Percentiles rank a stretch among this genome's conserved stretches.
Conservation (phyloP, 805 yeast genomes). For the Pichia membranifaciens region DNA sequence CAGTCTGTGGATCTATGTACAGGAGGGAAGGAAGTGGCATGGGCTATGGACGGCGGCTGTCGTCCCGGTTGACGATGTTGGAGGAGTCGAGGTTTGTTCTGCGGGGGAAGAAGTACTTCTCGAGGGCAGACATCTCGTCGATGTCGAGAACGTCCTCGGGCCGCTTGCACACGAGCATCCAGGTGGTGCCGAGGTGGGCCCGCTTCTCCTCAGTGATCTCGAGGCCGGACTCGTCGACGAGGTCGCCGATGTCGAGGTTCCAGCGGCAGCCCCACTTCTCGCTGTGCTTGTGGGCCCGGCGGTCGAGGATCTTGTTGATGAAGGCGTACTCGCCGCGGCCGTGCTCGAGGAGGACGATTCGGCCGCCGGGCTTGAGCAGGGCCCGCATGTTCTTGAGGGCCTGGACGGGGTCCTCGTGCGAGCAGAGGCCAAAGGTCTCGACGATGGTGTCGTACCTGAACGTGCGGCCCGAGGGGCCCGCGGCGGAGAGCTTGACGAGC, state of each 20-base stretch:
- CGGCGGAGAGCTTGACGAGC: conserved; percentile 43
- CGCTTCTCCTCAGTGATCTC: conserved; percentile 76
- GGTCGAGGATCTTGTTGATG: conserved; percentile 75
- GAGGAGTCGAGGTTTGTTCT: conserved; percentile 30
- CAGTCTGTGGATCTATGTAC: no score
- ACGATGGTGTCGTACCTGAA: conserved; percentile 82
- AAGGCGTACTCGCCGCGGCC: conserved; percentile 81
- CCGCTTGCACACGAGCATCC: conserved; percentile 72
- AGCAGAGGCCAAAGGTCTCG: conserved; percentile 93
- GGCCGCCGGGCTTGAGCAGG: conserved; percentile 82
- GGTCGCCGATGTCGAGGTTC: conserved; percentile 89
- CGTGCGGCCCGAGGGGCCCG: conserved; percentile 12
- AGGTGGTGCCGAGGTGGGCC: conserved; percentile 88
- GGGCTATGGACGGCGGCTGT: conserved; percentile 2
- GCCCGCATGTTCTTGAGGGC: conserved; percentile 70
- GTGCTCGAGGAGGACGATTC: conserved; percentile 83
- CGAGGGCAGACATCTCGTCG: conserved; percentile 44
- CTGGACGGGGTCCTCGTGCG: conserved; percentile 86
- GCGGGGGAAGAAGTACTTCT: conserved; percentile 39
- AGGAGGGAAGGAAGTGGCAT: not conserved
- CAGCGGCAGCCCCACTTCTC: conserved; percentile 96
- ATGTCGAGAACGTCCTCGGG: conserved; percentile 55
- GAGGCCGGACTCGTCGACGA: conserved; percentile 77
- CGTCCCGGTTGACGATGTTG: conserved; percentile 10
- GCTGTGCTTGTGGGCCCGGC: conserved; percentile 75